Evolutionary conservation across 129 eudicot genomes (phyloP), one percentile per base, ranked within the genome.

Genomic region (Artemisia tridentata): DNA sequence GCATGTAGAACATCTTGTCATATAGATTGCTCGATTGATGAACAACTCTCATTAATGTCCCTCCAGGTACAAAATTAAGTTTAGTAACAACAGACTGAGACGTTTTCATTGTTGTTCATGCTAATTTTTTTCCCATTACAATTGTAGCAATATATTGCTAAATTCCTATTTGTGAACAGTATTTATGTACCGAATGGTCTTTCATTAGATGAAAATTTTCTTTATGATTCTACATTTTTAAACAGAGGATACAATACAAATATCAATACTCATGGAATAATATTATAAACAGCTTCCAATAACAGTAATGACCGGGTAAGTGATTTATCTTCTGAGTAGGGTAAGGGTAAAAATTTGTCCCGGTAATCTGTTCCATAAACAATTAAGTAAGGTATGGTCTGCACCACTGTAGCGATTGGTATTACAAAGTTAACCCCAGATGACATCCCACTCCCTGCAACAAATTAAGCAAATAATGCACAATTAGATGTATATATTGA

Each of bases 361-460:
- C n/a, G n/a, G n/a, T n/a, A n/a, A n/a, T n/a, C n/a, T n/a, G n/a
- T n/a, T n/a, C n/a, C n/a, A n/a, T n/a, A n/a, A n/a, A n/a, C n/a
- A n/a, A n/a, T n/a, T 49, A 88, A 77, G 77, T 72, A 68, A 63
- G 97, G 96, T 72, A 88, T 76, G 17, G 80, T 85, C 21, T 85
- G 79, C 16, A 88, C 79, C 53, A 87, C 92, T 29, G 91, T 80
- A 72, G 88, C 97, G 7, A 91, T 88, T 4, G 97, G 97, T 75
- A 91, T 88, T 23, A 96, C 97, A 79, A 91, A 91, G 80, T 91
- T 91, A 50, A 91, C 97, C 25, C 97, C 96, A 41, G 97, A 91
- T 5, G 97, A 91, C 38, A 75, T 63, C 34, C 97, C 97, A 20
- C 80, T 78, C 72, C 97, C 96, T 91, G 88, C 80, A 88, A 52